Conservation (phyloP, 441 rosid species). For the Kokia cookei region DNA sequence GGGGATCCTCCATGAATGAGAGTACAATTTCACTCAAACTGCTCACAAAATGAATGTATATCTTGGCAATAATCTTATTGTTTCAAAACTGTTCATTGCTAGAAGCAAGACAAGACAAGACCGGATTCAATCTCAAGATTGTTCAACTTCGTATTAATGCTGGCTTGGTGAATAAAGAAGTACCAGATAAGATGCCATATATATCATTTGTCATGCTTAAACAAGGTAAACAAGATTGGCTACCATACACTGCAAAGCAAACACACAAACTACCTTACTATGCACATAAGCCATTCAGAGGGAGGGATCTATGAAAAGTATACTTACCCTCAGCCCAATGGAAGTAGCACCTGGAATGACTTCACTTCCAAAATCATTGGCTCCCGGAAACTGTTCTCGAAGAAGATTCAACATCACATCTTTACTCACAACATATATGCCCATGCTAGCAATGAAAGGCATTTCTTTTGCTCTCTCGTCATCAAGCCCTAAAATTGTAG, state of each 20-base stretch:
- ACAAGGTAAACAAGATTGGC: background rate
- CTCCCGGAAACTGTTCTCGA: constrained; percentile 87
- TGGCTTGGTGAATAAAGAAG: background rate
- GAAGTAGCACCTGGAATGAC: constrained; percentile 95
- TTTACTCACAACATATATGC: constrained; percentile 89
- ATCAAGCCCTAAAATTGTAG: constrained; percentile 88
- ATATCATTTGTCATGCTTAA: background rate
- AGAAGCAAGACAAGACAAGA: background rate
- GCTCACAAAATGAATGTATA: background rate
- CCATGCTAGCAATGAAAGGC: constrained; percentile 98
- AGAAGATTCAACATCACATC: constrained; percentile 82
- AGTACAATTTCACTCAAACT: background rate
- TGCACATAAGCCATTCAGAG: background rate
- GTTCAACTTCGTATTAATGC: background rate
- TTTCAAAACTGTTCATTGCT: background rate
- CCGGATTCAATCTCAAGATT: background rate
- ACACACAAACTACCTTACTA: background rate
- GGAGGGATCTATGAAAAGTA: background rate
- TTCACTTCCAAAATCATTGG: constrained; percentile 97
- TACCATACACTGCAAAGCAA: background rate
- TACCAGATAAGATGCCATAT: background rate
- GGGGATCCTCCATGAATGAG: background rate
- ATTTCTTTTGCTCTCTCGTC: constrained; percentile 83
- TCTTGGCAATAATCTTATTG: background rate
- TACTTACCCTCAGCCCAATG: constrained; percentile 72